phyloP scores from a whole-genome alignment of 1,284 basidiomycete species.

The Ustilago lituana region DNA sequence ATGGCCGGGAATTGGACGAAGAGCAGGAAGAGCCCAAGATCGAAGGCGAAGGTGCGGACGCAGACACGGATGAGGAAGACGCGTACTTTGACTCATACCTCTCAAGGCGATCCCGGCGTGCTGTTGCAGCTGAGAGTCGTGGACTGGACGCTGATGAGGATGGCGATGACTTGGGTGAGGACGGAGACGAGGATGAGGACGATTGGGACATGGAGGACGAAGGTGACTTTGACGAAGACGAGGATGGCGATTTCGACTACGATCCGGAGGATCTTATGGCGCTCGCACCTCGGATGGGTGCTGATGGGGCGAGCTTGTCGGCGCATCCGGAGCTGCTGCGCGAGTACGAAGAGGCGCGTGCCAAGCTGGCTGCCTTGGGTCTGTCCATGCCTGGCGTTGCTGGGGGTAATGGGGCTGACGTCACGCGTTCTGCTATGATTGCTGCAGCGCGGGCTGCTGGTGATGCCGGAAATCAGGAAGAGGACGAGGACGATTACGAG shows the following conservation, averaged over 20 bases:
- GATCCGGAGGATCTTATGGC: conserved; percentile 58
- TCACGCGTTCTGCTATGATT: conserved; percentile 7
- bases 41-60: conserved; percentile 41
- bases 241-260: conserved; percentile 60
- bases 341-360: conserved; percentile 61
- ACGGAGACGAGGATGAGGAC: conserved; percentile 69
- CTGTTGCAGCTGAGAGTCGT: conserved; percentile 21
- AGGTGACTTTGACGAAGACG: conserved; percentile 45
- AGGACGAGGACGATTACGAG: conserved; percentile 45
- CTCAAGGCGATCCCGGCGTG: conserved; percentile 17
- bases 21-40: conserved; percentile 47
- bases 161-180: conserved; percentile 12
- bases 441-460: conserved; percentile 7
- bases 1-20: conserved; percentile 75
- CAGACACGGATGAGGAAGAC: conserved; percentile 75
- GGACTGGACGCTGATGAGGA: conserved; percentile 73
- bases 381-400: conserved; percentile 11
- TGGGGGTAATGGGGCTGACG: not conserved
- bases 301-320: conserved; percentile 27
- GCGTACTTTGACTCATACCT: conserved; percentile 42
- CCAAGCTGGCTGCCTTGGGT: conserved; percentile 39
- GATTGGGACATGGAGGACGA: conserved; percentile 76
- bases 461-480: not conserved
- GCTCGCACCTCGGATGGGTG: conserved; percentile 52
- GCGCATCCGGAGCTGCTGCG: conserved; percentile 51